These are phyloP conservation scores for Boletus rubescentipes DNA, from an alignment of 768 basidiomycete genomes.

Conservation along the genomic window DNA sequence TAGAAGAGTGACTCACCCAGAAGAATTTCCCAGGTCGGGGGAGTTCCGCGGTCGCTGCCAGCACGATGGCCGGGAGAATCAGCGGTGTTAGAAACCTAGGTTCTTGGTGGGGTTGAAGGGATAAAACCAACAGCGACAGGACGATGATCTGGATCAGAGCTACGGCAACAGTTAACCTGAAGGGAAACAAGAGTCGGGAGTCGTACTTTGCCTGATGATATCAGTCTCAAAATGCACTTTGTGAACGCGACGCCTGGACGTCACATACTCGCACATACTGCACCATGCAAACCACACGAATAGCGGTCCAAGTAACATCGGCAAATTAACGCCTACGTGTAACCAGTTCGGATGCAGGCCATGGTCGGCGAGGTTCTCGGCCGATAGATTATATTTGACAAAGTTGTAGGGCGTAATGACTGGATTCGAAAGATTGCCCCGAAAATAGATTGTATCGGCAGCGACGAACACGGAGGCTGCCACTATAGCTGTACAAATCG, in stretches of 20 bases:
- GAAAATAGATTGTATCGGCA: slow-evolving; percentile 36
- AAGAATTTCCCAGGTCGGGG: slow-evolving; percentile 31
- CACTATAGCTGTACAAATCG: slow-evolving; percentile 22
- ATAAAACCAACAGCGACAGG: slow-evolving; percentile 30
- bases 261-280: slow-evolving; percentile 6
- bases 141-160: slow-evolving; percentile 32
- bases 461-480: slow-evolving; percentile 19
- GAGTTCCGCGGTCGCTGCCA: slow-evolving; percentile 27
- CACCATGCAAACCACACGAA: slow-evolving; percentile 26
- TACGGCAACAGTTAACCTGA: slow-evolving; percentile 13
- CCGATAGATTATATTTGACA: slow-evolving; percentile 37
- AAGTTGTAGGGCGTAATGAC: slow-evolving; percentile 40
- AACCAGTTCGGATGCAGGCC: slow-evolving; percentile 43
- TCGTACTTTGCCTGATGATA: slow-evolving; percentile 20
- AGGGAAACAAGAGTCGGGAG: not conserved
- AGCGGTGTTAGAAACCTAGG: slow-evolving; percentile 39
- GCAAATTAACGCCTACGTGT: slow-evolving; percentile 39
- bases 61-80: slow-evolving; percentile 32
- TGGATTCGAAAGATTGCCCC: slow-evolving; percentile 13
- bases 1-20: slow-evolving; percentile 27
- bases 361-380: slow-evolving; percentile 38
- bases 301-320: slow-evolving; percentile 38
- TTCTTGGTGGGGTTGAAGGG: slow-evolving; percentile 40
- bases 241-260: not conserved
- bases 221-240: slow-evolving; percentile 12